Base-by-base conservation (phyloP, 1,284 basidiomycete species). In the Puccinia novopanici region DNA sequence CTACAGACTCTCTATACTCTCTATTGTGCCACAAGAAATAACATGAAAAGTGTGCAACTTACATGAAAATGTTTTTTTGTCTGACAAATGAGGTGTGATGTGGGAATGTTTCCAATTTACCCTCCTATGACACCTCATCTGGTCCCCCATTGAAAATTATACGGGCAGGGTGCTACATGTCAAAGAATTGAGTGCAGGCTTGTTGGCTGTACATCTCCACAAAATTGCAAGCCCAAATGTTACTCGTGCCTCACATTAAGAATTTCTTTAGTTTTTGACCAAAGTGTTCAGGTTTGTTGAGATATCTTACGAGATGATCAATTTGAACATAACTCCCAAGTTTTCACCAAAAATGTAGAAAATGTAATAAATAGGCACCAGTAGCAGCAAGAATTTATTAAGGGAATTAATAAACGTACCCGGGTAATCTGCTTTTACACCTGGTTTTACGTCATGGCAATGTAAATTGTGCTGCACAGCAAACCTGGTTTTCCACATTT, bases 81-180 rank as follows among this genome's bases (percentile, higher is more conserved):
- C 15, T 6, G 42, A 45, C 6, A 15, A 45, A 45, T 45, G 42
- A 45, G 42, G 15, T 45, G n/a, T 55, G 54, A 24, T 55, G 54
- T 55, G 54, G 2, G 54, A n/a, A 55, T 55, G 54, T n/a, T 55
- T 55, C 54, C 54, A 55, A 55, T 55, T 19, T 55, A 10, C 54
- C 54, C 54, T 55, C 54, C n/a, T 55, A n/a, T 24, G 19, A 9
- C 54, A 55, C 54, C 54, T 55, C 54, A 55, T 24, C 54, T 55
- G 54, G 54, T 55, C 27, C 54, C 54, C 27, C 54, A 55, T 55
- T 55, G n/a, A 55, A 55, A 55, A n/a, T 9, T 24, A 55, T 55
- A 19, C n/a, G 27, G n/a, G 54, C 54, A 55, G 22, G n/a, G 54
- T 24, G 27, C n/a, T 24, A n/a, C n/a, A 19, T 55, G 54, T n/a